Conservation (phyloP, 192 early-diverging fungal species). For the Coemansia sp. region DNA sequence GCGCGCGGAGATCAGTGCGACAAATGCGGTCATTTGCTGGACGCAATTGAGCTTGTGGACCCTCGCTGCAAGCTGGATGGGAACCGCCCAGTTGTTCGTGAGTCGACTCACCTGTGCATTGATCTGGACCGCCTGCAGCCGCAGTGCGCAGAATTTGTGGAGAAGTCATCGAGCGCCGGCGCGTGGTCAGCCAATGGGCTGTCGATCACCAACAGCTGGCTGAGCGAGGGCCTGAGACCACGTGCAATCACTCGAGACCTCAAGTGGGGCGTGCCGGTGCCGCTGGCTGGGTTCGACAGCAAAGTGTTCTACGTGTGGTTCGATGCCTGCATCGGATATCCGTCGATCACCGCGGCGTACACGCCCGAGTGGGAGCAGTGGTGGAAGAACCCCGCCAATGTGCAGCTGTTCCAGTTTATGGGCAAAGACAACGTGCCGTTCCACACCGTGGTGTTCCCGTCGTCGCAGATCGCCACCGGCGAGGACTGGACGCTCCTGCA, state of each 20-base stretch:
- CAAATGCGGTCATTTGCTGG: conserved; percentile 82
- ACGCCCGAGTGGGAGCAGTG: conserved; percentile 92
- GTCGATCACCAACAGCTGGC: conserved; percentile 87
- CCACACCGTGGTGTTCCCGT: conserved; percentile 98
- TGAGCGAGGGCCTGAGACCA: conserved; percentile 86
- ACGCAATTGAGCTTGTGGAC: conserved; percentile 88
- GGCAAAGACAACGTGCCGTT: conserved; percentile 99
- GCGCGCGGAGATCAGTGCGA: conserved; percentile 99
- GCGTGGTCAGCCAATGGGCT: conserved; percentile 86
- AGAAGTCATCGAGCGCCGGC: conserved; percentile 67
- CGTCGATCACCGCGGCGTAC: conserved; percentile 96
- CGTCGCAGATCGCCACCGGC: conserved; percentile 75
- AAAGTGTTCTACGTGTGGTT: conserved; percentile 99
- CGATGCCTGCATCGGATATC: conserved; percentile 97
- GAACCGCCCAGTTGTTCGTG: conserved; percentile 71
- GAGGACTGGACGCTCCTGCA: conserved; percentile 92
- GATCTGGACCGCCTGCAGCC: conserved; percentile 77
- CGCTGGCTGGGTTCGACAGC: conserved; percentile 72
- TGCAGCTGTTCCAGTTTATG: conserved; percentile 99
- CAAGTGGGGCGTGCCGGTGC: conserved; percentile 97
- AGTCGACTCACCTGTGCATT: conserved; percentile 89
- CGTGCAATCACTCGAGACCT: conserved; percentile 98
- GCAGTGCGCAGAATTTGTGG: conserved; percentile 72
- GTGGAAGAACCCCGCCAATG: conserved; percentile 98
- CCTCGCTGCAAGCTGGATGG: conserved; percentile 93